These are phyloP conservation scores for Schrenkiella parvula DNA, from an alignment of 345 rosid genomes.

Conservation along the genomic window DNA sequence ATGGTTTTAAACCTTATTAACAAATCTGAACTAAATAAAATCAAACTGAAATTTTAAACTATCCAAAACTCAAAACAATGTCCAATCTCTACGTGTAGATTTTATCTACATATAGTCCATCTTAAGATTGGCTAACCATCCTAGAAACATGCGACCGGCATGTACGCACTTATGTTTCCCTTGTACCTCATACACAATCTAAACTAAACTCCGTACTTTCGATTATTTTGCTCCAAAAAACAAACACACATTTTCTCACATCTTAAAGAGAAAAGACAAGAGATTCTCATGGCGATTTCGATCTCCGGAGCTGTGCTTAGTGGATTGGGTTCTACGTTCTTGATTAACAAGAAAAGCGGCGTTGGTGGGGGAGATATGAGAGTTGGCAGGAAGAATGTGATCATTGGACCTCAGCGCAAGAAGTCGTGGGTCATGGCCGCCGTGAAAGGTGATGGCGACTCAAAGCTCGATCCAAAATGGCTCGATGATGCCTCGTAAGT, in stretches of 20 bases:
- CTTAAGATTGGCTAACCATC: background rate
- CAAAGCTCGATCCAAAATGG: constrained; percentile 26
- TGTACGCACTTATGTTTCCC: constrained; percentile 1
- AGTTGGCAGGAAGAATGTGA: constrained; percentile 19
- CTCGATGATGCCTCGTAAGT: constrained; percentile 34
- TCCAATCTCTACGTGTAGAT: background rate
- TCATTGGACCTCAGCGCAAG: constrained; percentile 15
- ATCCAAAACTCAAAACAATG: background rate
- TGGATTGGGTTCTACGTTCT: constrained; percentile 15
- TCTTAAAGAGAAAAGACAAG: background rate
- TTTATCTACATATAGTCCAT: background rate
- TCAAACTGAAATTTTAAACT: background rate
- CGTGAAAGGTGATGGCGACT: constrained; percentile 14
- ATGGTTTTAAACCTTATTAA: too few relatives aligned
- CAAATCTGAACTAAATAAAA: background rate
- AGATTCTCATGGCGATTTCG: constrained; percentile 6
- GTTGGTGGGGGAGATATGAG: background rate
- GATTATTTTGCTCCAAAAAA: background rate
- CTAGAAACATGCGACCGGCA: background rate
- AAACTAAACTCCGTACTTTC: background rate
- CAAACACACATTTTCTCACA: background rate
- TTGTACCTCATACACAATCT: background rate
- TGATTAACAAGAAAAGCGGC: background rate
- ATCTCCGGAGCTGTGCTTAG: constrained; percentile 23
- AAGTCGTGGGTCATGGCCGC: constrained; percentile 6